Evolutionary conservation across 2,329 filamentous ascomycete species (phyloP).

Genomic region (Furcasterigmium sp.): DNA sequence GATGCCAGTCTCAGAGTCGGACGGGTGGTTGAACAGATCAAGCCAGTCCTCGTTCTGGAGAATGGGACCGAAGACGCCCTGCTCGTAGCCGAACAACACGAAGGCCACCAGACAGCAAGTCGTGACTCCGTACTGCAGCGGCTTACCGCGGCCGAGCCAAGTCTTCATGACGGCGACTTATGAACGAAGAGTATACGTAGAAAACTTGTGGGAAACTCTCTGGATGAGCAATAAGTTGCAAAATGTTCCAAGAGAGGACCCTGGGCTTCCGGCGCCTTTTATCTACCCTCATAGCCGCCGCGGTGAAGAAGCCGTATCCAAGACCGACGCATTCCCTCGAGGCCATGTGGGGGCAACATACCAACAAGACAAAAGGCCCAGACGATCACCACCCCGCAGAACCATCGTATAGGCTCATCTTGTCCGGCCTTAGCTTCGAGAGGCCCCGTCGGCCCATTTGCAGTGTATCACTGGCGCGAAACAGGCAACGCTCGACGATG

Average conservation of each 20-base stretch:
- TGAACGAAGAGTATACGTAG: neutral
- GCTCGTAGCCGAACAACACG: slow-evolving; percentile 38
- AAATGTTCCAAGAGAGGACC: neutral
- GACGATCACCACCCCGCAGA: too few species aligned
- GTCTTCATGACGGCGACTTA: neutral
- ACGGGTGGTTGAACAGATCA: slow-evolving; percentile 17
- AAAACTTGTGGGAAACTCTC: too few species aligned
- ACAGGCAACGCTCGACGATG: too few species aligned
- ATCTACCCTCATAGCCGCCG: too few species aligned
- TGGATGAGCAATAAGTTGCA: neutral
- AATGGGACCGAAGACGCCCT: slow-evolving; percentile 42
- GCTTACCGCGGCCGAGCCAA: slow-evolving; percentile 3
- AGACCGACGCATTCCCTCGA: too few species aligned
- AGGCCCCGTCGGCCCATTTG: too few species aligned
- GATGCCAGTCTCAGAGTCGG: slow-evolving; percentile 19
- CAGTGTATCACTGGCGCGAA: neutral
- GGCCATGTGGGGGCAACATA: too few species aligned
- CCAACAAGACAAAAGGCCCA: too few species aligned
- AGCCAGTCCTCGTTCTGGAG: slow-evolving; percentile 37
- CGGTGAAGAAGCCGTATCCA: too few species aligned
- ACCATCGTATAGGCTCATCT: too few species aligned
- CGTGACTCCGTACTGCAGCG: slow-evolving; percentile 4
- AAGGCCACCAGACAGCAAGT: slow-evolving; percentile 14
- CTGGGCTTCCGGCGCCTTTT: too few species aligned
- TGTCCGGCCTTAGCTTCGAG: too few species aligned